phyloP scores from a whole-genome alignment of 1,284 basidiomycete species.

The Wallemia ichthyophaga region DNA sequence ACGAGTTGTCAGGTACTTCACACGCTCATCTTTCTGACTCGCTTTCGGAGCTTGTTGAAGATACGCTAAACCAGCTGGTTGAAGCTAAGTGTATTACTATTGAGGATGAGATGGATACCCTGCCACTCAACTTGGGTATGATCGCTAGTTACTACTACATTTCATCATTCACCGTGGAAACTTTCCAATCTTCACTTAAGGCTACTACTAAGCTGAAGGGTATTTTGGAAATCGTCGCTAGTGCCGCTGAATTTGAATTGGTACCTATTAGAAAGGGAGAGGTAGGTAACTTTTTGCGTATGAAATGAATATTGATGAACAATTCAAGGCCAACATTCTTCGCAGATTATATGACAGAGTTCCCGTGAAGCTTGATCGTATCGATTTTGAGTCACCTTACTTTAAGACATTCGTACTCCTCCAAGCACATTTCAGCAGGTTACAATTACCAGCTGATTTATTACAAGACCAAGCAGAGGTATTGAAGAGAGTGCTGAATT shows the following conservation, averaged over 20 bases:
- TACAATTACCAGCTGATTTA: slow-evolving; percentile 71
- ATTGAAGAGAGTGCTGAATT: slow-evolving; percentile 61
- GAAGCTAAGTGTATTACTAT: slow-evolving; percentile 84
- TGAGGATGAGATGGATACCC: slow-evolving; percentile 72
- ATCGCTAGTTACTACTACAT: slow-evolving; percentile 52
- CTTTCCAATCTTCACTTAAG: slow-evolving; percentile 82
- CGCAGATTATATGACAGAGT: slow-evolving; percentile 84
- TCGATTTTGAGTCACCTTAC: slow-evolving; percentile 71
- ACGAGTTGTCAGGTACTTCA: slow-evolving; percentile 65
- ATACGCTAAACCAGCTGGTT: slow-evolving; percentile 62
- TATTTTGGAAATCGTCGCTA: slow-evolving; percentile 77
- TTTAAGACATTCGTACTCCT: slow-evolving; percentile 95
- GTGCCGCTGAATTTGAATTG: slow-evolving; percentile 79
- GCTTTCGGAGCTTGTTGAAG: slow-evolving; percentile 83
- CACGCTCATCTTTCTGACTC: slow-evolving; percentile 81
- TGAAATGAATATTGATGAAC: slow-evolving; percentile 32
- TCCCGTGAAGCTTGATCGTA: slow-evolving; percentile 54
- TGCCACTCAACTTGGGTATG: slow-evolving; percentile 76
- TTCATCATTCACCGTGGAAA: slow-evolving; percentile 73
- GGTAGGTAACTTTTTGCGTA: slow-evolving; percentile 8
- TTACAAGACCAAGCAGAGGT: slow-evolving; percentile 66
- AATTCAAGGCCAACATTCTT: slow-evolving; percentile 19
- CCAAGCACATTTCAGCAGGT: slow-evolving; percentile 83
- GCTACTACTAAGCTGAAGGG: slow-evolving; percentile 95
- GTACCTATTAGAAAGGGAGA: slow-evolving; percentile 57